Base-by-base conservation (phyloP, 2,329 filamentous ascomycete genomes). In the Cadophora malorum region DNA sequence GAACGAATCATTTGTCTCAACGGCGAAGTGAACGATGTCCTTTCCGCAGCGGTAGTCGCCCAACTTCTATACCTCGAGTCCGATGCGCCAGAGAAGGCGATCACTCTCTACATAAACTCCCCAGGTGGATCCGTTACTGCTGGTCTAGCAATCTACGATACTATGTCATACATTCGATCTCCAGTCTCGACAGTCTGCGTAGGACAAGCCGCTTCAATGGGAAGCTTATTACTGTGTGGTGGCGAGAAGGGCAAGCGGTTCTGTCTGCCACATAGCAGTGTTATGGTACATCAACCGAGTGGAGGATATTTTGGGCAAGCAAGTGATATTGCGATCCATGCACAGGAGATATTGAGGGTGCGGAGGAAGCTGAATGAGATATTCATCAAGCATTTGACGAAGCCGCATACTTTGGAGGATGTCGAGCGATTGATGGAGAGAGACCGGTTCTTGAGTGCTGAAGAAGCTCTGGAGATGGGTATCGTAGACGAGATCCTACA, bases 51-150 rank as follows among this genome's bases (percentile, higher is more conserved):
- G 52, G 93, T 98, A 71, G 95, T 98, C 33, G 93, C 96, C 1
- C 96, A 99, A 79, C 89, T 99, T 25, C 91, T 99, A 71, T 99
- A 94, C 87, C 93, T 99, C 79, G 96, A 99, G 84, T 96, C 95
- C 76, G 96, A 99, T 78, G 93, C 93, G 76, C 94, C 95, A 3
- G 89, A 96, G 66, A 97, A 97, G 79, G 92, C 94, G 14, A 98
- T 99, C 72, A 96, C 92, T 63, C 92, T 99, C 79, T 99, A 99
- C 80, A 99, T 99, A 80, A 97, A 99, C 82, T 97, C 93, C 0
- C 95, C 95, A 0, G 96, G 96, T 61, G 96, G 96, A 66, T 95
- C 92, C 52, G 94, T 99, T 50, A 95, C 91, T 70, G 95, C 96
- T 79, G 89, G 89, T 19, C 84, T 91, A 69, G 94, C 96, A 31